Conservation (phyloP, 768 basidiomycete species). For the Phaeotremella skinneri region DNA sequence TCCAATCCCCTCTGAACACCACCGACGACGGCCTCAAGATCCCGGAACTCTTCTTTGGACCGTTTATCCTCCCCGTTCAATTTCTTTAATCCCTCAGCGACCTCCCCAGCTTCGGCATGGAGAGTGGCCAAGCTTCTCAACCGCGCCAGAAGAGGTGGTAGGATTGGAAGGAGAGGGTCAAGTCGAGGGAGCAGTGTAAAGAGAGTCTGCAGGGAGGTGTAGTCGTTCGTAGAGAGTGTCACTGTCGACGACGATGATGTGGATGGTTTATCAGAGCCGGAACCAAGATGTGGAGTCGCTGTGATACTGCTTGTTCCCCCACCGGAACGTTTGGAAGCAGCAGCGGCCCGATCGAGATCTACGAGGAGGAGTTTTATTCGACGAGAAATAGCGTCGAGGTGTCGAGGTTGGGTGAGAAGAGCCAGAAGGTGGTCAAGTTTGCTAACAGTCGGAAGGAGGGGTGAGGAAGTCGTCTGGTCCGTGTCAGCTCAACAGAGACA, state of each 20-base stretch:
- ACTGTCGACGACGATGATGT: neutral
- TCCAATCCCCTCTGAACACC: constrained; percentile 74
- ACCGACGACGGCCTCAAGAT: constrained; percentile 66
- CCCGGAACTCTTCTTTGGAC: constrained; percentile 63
- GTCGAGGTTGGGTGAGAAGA: constrained; percentile 88
- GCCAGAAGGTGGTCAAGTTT: constrained; percentile 81
- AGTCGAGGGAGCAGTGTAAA: constrained; percentile 53
- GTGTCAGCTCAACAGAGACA: constrained; percentile 5
- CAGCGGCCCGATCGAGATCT: constrained; percentile 78
- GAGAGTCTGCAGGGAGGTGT: constrained; percentile 49
- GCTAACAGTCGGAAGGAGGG: constrained; percentile 72
- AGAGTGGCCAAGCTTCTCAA: constrained; percentile 77
- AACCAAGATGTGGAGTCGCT: constrained; percentile 1
- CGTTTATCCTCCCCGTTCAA: constrained; percentile 64
- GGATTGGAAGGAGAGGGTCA: constrained; percentile 54
- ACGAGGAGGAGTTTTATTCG: constrained; percentile 87
- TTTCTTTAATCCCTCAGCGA: constrained; percentile 64
- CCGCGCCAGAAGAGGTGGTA: constrained; percentile 79
- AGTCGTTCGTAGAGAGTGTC: constrained; percentile 45
- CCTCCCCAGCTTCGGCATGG: constrained; percentile 76
- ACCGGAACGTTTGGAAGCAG: constrained; percentile 56
- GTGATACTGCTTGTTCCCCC: neutral
- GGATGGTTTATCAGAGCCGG: constrained; percentile 4
- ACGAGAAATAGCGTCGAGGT: constrained; percentile 91
- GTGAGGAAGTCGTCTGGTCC: constrained; percentile 59